Percentiles rank a stretch among this genome's conserved stretches.
phyloP scores from a whole-genome alignment of 2,329 filamentous ascomycete species.

The Didymosphaeria variabile region DNA sequence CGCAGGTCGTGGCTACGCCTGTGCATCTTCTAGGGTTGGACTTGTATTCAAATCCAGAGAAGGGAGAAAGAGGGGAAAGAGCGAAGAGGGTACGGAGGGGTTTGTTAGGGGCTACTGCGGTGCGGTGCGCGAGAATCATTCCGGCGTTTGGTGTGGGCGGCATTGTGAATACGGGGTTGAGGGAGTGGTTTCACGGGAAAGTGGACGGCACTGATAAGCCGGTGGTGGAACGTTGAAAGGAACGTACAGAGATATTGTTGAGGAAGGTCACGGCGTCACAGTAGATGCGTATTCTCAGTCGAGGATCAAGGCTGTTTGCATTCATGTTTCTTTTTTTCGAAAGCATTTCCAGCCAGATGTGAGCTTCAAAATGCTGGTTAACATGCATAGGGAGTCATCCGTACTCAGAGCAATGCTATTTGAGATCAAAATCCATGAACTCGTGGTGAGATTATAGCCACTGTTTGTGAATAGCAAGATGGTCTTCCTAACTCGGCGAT shows the following conservation, averaged over 20 bases:
- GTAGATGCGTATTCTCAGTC: no score
- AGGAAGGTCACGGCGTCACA: no score
- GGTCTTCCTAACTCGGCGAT: not conserved
- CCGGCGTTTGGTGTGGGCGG: constrained; percentile 41
- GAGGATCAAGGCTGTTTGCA: no score
- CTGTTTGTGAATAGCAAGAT: no score
- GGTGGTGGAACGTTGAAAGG: not conserved
- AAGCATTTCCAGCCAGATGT: no score
- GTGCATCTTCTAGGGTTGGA: constrained; percentile 39
- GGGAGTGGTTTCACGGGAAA: constrained; percentile 29
- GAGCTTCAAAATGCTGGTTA: no score
- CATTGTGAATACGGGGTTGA: constrained; percentile 34
- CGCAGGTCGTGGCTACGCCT: constrained; percentile 39
- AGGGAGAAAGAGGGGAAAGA: constrained; percentile 9
- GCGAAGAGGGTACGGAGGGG: constrained; percentile 20
- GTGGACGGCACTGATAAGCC: not conserved
- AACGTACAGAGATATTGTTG: not conserved
- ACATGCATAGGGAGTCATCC: no score
- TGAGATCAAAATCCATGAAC: no score
- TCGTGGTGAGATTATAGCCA: no score
- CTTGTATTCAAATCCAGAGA: constrained; percentile 27
- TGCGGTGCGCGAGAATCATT: constrained; percentile 40
- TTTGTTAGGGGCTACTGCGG: constrained; percentile 31
- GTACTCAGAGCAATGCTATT: no score
- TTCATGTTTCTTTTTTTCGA: no score